Evolutionary conservation across 2,329 filamentous ascomycete genomes (phyloP), one percentile per base, ranked within the genome.

Genomic region (Allantophomopsis cytisporea): DNA sequence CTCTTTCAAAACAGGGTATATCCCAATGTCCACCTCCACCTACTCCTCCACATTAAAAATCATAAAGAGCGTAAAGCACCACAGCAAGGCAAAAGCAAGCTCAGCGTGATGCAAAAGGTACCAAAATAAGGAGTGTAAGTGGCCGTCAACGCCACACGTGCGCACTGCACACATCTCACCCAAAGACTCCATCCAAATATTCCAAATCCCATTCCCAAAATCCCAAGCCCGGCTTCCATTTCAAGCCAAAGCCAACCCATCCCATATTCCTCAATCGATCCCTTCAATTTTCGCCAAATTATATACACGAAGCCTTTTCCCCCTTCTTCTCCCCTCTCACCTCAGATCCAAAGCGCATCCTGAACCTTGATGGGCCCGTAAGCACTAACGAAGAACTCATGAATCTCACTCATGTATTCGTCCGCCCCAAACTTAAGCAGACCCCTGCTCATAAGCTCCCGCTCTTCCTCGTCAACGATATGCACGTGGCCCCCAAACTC

Each of bases 401-500:
- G 71, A 41, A 96, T 82, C 55, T 94, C 88, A 35, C 67, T 64
- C 43, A 93, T 63, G 61, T 98, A 98, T 52, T 94, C 88, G 37
- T 85, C 76, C 8, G 84, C 83, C 35, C 70, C 71, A 58, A 86
- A 83, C 51, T 80, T 82, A 51, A 68, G 70, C 5, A 95, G 69
- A 2, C 84, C 85, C 45, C 74, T 76, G 17, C 71, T 67, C 43
- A 70, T 60, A 54, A 96, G 73, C 43, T 80, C 73, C 47, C 73
- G 66, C 52, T 84, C 71, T 58, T 93, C 86, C 40, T 85, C 82
- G 35, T 88, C 80, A 31, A 79, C 62, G 35, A 76, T 65, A n/a
- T 70, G 68, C 45, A 69, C 55, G 14, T 48, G 62, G 31, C 75
- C 69, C 33, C 77, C 76, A 50, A 86, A 89, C 60, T 95, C 88